Base-by-base conservation (phyloP, 139 green algal genomes). In the Raphidocelis subcapitata region DNA sequence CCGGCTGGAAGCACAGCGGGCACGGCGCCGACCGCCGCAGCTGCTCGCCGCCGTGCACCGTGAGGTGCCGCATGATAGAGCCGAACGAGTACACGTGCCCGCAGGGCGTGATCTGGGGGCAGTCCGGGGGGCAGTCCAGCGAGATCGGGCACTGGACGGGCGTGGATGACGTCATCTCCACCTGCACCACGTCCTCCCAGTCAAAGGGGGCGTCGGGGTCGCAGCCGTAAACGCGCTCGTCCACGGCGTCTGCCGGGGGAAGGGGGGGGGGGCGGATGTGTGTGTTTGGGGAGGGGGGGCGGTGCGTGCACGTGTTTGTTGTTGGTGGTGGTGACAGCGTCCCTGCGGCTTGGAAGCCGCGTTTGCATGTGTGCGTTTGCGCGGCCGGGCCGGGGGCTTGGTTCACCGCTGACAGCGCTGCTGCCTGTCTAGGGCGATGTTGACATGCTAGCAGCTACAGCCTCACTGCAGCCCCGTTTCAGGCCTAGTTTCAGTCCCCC, bases 81-180 rank as follows among this genome's bases (percentile, higher is more conserved):
- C 83, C 76, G 69, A 94, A 92, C 52, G 79, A 86, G 71, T 94
- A 97, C 5, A 95, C 75, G 76, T 98, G 93, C 60, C 93, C 93
- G 75, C 93, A 97, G 20, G 88, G 86, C 2, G 91, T 97, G 73
- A 97, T 92, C 75, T 94, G 87, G 2, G 92, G 89, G 65, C 82
- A 91, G 10, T 84, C 36, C 5, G 86, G 88, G n/a, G 85, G 80
- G 26, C 54, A 72, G 28, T 96, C 89, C 52, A 97, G 82, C 29
- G 74, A 88, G 61, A 97, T 97, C 67, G 93, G 92, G 84, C 93
- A 97, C 47, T 85, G 77, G 29, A 93, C 33, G 0, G 82, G 66
- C 23, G 31, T 67, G 18, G 67, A 44, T 15, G 65, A 68, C 64
- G 83, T 41, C 84, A 94, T 89, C 64, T 92, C 1, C 51, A 86